phyloP scores from a whole-genome alignment of 208 protist genomes.

The Leishmania arabica region DNA sequence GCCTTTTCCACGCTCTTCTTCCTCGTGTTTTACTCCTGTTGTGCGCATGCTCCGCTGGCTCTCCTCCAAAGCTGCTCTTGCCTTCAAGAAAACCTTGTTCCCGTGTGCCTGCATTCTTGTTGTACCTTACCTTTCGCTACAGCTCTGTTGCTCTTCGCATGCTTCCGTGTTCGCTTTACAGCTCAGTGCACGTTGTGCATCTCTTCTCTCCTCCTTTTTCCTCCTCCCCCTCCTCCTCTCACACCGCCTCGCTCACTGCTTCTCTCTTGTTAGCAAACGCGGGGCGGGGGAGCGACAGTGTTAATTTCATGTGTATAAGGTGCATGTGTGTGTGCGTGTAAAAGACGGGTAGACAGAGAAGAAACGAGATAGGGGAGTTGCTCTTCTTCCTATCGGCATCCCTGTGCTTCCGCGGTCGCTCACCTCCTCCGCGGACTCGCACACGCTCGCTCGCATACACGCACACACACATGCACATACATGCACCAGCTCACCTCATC shows the following conservation, averaged over 20 bases:
- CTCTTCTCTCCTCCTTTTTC: background rate
- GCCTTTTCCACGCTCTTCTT: background rate
- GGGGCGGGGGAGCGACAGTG: too few species aligned
- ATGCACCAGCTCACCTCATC: background rate
- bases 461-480: too few species aligned
- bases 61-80: background rate
- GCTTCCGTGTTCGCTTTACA: background rate
- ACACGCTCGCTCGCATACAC: background rate
- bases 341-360: background rate
- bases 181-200: background rate
- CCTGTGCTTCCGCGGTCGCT: background rate
- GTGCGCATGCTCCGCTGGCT: background rate
- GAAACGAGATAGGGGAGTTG: background rate
- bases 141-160: background rate
- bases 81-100: too few species aligned
- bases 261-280: background rate
- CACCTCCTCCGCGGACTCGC: background rate
- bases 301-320: background rate
- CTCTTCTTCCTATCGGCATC: background rate
- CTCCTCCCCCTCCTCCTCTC: too few species aligned
- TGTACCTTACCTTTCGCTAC: background rate
- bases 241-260: background rate
- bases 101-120: background rate
- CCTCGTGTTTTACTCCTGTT: background rate
- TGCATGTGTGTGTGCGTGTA: background rate